phyloP scores from a whole-genome alignment of 306 rosid genomes.

The Prunus dulcis region DNA sequence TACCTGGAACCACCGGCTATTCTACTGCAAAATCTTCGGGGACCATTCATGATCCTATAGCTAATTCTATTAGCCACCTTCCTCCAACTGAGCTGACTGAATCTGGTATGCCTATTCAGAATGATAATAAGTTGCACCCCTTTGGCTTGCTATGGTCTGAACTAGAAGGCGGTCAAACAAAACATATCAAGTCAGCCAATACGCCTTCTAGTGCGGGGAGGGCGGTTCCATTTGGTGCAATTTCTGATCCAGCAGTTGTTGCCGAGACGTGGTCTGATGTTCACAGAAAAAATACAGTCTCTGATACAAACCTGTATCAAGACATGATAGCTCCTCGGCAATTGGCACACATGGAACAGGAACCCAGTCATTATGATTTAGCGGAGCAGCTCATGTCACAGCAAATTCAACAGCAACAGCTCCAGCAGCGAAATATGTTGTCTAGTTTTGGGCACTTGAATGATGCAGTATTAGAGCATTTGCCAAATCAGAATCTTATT shows the following conservation, averaged over 20 bases:
- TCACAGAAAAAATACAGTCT: constrained; percentile 33
- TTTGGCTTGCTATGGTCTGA: constrained; percentile 65
- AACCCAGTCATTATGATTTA: constrained; percentile 44
- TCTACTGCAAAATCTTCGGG: constrained; percentile 30
- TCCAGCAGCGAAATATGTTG: constrained; percentile 41
- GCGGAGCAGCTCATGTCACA: constrained; percentile 48
- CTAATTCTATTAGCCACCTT: constrained; percentile 28
- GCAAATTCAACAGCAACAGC: constrained; percentile 47
- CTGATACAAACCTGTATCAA: constrained; percentile 39
- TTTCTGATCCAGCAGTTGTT: constrained; percentile 35
- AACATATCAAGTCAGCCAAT: constrained; percentile 28
- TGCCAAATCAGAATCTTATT: constrained; percentile 40
- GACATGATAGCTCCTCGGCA: constrained; percentile 30
- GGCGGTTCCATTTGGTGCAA: constrained; percentile 32
- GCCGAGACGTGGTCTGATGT: constrained; percentile 43
- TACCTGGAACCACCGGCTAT: constrained; percentile 33
- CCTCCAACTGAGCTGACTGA: constrained; percentile 32
- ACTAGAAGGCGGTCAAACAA: constrained; percentile 40
- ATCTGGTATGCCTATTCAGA: constrained; percentile 32
- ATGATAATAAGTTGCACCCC: constrained; percentile 50
- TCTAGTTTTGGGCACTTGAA: constrained; percentile 37
- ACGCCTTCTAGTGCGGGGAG: constrained; percentile 32
- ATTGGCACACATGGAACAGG: constrained; percentile 39
- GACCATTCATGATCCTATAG: constrained; percentile 16
- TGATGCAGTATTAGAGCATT: constrained; percentile 44